Base-by-base conservation (phyloP, 495 filamentous ascomycete species). In the Cercophora sp. region DNA sequence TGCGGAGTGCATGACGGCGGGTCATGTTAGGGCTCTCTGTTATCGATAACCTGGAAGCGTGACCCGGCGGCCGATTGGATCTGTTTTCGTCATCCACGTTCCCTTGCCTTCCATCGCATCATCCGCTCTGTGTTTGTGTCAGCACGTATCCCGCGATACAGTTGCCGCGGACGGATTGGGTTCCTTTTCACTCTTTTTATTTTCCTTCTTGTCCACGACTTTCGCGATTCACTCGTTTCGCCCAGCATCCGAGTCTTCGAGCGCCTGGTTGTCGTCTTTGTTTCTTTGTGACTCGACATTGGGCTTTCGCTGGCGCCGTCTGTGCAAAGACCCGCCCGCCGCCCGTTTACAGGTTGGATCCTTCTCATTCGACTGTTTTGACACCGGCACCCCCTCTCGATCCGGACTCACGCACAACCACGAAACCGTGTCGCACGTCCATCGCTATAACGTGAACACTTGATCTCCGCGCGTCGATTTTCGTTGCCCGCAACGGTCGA, bases 51-150 rank as follows among this genome's bases (percentile, higher is more conserved):
- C 31, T 19, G 18, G 32, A n/a, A 47, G 36, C 36, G 8, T 15
- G 36, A n/a, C n/a, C n/a, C 16, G 22, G 20, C 11, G 18, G 40
- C 2, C 23, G 20, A 18, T 39, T 13, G 22, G 18, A 19, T 34
- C 25, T 27, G 16, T 40, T 58, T 57, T 55, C 57, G 59, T 60
- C 59, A 60, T 62, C 55, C 58, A 31, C 51, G 48, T 65, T 65
- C 62, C 62, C 62, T 55, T 56, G 50, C 59, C 62, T 65, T 65
- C 62, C 53, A 64, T 59, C 50, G 44, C 52, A 48, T 58, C 58
- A 51, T 54, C 36, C 49, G 45, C 29, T 51, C 22, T 49, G 29
- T 45, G 31, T 55, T 45, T 63, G 52, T 59, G 62, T 62, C 62
- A 65, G 62, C 62, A 42, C 35, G n/a, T n/a, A 27, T 25, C 29